phyloP scores from a whole-genome alignment of 345 rosid species.

The Crucihimalaya himalaica region DNA sequence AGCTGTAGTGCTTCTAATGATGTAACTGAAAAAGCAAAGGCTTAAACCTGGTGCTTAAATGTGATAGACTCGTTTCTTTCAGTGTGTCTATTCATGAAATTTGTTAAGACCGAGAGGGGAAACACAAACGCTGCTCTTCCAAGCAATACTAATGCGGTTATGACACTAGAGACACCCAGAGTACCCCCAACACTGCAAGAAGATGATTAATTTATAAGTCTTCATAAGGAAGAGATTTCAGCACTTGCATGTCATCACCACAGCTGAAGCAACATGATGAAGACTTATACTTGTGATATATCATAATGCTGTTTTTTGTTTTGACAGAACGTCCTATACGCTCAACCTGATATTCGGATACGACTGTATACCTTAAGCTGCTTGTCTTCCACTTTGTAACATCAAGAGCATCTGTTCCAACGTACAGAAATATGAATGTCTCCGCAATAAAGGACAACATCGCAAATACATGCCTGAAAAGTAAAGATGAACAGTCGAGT shows the following conservation, averaged over 20 bases:
- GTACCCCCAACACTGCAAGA: conserved; percentile 57
- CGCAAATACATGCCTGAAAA: conserved; percentile 74
- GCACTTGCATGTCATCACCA: not conserved
- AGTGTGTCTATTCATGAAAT: conserved; percentile 55
- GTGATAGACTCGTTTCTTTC: conserved; percentile 51
- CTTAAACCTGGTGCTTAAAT: conserved; percentile 67
- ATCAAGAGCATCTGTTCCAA: conserved; percentile 95
- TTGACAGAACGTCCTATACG: not conserved
- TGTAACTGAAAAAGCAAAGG: not conserved
- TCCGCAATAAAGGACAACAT: conserved; percentile 90
- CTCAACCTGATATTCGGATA: not conserved
- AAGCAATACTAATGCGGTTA: conserved; percentile 56
- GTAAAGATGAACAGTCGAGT: conserved; percentile 9
- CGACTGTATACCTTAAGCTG: conserved; percentile 54
- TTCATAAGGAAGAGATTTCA: conserved; percentile 7
- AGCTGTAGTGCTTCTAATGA: not conserved
- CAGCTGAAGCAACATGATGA: not conserved
- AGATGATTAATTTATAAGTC: not conserved
- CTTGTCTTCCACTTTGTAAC: conserved; percentile 78
- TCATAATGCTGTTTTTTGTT: not conserved
- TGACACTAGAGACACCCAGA: conserved; percentile 50
- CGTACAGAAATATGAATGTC: conserved; percentile 85
- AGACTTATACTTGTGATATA: too few relatives aligned
- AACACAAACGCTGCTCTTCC: conserved; percentile 90
- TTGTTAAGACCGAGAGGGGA: conserved; percentile 69